Evolutionary conservation across 495 filamentous ascomycete genomes (phyloP), one percentile per base, ranked within the genome.

Genomic region (Immersiella caudata): DNA sequence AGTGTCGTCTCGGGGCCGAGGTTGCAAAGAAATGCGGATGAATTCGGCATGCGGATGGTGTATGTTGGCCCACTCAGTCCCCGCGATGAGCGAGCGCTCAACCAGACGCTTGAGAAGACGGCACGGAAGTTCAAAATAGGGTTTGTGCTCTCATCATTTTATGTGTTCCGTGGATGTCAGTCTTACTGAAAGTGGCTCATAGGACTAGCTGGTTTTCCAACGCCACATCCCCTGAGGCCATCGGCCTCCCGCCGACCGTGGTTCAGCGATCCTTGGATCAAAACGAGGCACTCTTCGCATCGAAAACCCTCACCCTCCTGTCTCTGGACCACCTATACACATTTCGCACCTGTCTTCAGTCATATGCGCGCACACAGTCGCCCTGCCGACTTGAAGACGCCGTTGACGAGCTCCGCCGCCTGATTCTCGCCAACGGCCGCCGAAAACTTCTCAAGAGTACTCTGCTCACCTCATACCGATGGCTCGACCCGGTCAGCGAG

Each of bases 241-340:
- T 81, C 50, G 73, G 78, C 24, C 68, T 82, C 0, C 80, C 82
- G 0, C 74, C 68, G 22, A 82, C 90, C 67, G 80, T 93, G 2
- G 79, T 91, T 29, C 80, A 86, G 36, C 85, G 88, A 59, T 92
- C 89, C 9, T 82, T 91, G 26, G 71, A 81, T 52, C 90, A 92
- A 71, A 89, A 91, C 70, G 87, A 91, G 59, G 79, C 89, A 33
- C 78, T 92, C 63, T 92, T 90, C 80, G 84, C 86, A 27, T 86
- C 88, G n/a, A 88, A 89, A 56, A 88, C 87, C 40, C 78, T 93
- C 33, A 90, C 86, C 0, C 75, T 92, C 33, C 76, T 92, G 0
- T 87, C 85, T 18, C 84, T 92, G 52, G 90, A 93, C 75, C 85
- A 88, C 64, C 80, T 92, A 70, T 92, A 91, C 77, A 91, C 86